These are phyloP conservation scores for Botrytis tulipae DNA, from an alignment of 2,329 filamentous ascomycete genomes.

Conservation along the genomic window DNA sequence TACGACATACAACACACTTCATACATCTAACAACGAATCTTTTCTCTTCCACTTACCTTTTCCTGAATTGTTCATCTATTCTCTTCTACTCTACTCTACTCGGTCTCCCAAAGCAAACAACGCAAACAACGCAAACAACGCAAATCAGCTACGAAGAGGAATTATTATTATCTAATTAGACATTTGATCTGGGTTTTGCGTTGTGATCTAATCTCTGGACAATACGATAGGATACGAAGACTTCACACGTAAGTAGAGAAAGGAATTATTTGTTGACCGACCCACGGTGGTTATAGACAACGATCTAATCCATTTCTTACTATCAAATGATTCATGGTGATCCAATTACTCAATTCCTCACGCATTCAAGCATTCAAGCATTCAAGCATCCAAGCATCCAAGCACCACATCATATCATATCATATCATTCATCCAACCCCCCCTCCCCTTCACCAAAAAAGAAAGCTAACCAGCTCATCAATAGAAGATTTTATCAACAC, in stretches of 20 bases:
- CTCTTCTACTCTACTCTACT: not conserved
- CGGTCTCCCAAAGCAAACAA: not conserved
- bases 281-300: not conserved
- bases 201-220: not conserved
- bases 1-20: not conserved
- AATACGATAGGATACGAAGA: not conserved
- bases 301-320: not conserved
- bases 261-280: too few species aligned
- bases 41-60: not conserved
- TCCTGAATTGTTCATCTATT: too few species aligned
- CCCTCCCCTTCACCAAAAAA: not conserved
- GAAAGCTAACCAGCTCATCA: constrained; percentile 6
- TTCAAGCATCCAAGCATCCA: not conserved
- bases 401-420: not conserved
- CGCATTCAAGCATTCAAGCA: not conserved
- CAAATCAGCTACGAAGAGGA: too few species aligned
- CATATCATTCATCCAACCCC: not conserved
- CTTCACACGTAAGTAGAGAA: not conserved
- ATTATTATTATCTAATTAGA: too few species aligned
- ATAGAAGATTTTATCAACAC: not conserved
- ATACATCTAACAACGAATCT: not conserved
- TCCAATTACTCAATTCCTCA: not conserved
- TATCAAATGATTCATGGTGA: not conserved
- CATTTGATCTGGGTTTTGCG: too few species aligned
- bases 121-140: too few species aligned